Conservation (phyloP, 371 early-diverging fungal species). For the Chytridium lagenaria region DNA sequence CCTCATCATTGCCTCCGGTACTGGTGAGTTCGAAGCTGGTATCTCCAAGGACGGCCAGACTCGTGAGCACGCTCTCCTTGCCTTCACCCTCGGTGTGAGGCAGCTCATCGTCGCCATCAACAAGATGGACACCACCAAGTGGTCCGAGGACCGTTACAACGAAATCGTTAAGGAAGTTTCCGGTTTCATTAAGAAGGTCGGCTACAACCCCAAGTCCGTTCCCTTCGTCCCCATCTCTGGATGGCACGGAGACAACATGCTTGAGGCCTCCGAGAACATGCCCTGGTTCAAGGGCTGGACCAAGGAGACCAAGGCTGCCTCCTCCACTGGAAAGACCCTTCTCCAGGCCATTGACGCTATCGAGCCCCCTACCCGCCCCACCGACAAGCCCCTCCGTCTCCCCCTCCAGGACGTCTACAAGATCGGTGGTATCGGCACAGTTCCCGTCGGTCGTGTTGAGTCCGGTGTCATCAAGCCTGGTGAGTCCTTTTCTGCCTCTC, state of each 20-base stretch:
- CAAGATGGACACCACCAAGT: slow-evolving; percentile 99
- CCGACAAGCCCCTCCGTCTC: slow-evolving; percentile 96
- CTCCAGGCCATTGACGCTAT: slow-evolving; percentile 93
- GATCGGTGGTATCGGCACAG: slow-evolving; percentile 96
- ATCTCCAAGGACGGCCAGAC: slow-evolving; percentile 99
- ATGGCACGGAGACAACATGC: slow-evolving; percentile 98
- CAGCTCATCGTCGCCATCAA: slow-evolving; percentile 98
- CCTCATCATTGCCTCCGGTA: slow-evolving; percentile 93
- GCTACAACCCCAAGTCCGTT: slow-evolving; percentile 89
- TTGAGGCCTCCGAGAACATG: slow-evolving; percentile 92
- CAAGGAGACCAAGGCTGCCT: slow-evolving; percentile 86
- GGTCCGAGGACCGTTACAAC: slow-evolving; percentile 91
- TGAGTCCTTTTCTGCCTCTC: slow-evolving; percentile 18
- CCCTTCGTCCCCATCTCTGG: slow-evolving; percentile 97
- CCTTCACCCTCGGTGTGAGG: slow-evolving; percentile 96
- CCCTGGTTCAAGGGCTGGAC: slow-evolving; percentile 97
- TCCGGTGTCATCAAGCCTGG: slow-evolving; percentile 89
- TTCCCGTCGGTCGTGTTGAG: slow-evolving; percentile 97
- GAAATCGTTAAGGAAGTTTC: slow-evolving; percentile 94
- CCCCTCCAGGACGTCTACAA: slow-evolving; percentile 98
- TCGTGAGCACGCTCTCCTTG: slow-evolving; percentile 99
- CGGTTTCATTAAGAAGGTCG: slow-evolving; percentile 93
- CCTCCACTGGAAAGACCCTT: slow-evolving; percentile 80
- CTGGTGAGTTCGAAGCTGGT: slow-evolving; percentile 98
- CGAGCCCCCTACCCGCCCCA: slow-evolving; percentile 89